Evolutionary conservation across 2,329 filamentous ascomycete species (phyloP).

Genomic region (Aspergillus fijiensis): DNA sequence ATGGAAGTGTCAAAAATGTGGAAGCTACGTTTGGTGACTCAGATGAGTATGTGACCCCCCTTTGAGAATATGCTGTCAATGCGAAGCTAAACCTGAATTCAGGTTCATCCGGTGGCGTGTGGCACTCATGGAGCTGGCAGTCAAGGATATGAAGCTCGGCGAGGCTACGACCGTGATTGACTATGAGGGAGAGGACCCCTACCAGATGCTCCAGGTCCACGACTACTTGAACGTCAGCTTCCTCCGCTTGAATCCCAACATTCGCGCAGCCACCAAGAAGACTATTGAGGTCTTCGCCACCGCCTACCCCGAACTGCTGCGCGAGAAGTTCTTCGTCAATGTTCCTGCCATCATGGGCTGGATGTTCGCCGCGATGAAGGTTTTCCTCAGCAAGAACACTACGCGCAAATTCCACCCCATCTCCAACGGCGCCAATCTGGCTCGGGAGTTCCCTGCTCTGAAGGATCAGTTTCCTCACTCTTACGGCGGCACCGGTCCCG

Average conservation of each 20-base stretch:
- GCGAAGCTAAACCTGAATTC: not conserved
- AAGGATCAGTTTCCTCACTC: slow-evolving; percentile 66
- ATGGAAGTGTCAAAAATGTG: slow-evolving; percentile 80
- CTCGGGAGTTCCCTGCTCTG: slow-evolving; percentile 58
- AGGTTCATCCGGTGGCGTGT: slow-evolving; percentile 90
- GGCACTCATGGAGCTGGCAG: slow-evolving; percentile 82
- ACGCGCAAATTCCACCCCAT: slow-evolving; percentile 79
- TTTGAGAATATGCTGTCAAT: not conserved
- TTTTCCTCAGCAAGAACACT: slow-evolving; percentile 71
- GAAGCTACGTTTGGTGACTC: slow-evolving; percentile 78
- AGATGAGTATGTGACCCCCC: slow-evolving; percentile 63
- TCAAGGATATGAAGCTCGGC: slow-evolving; percentile 70
- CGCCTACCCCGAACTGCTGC: slow-evolving; percentile 85
- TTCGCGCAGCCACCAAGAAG: slow-evolving; percentile 74
- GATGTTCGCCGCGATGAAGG: slow-evolving; percentile 72
- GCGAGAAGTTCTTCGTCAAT: slow-evolving; percentile 94
- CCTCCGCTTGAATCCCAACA: slow-evolving; percentile 72
- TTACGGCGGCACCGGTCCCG: slow-evolving; percentile 72
- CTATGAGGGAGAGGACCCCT: slow-evolving; percentile 67
- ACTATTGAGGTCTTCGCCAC: slow-evolving; percentile 78
- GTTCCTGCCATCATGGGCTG: slow-evolving; percentile 90
- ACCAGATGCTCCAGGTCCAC: slow-evolving; percentile 90
- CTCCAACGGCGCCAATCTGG: slow-evolving; percentile 69
- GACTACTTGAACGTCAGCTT: slow-evolving; percentile 90
- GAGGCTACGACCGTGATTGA: slow-evolving; percentile 69